Conservation (phyloP, 805 yeast genomes). For the Wickerhamiella siamensis region DNA sequence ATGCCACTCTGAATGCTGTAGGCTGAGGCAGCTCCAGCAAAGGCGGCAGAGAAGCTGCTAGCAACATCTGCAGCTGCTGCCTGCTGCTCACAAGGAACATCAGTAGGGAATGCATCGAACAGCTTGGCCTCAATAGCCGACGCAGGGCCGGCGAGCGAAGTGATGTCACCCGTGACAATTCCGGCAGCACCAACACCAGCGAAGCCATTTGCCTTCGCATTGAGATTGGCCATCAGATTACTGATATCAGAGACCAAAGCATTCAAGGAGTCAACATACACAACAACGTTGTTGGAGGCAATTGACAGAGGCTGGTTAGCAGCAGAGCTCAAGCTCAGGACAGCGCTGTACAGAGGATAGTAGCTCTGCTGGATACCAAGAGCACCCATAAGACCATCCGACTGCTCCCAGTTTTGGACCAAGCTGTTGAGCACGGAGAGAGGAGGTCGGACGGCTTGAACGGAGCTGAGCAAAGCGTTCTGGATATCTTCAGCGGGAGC, state of each 20-base stretch:
- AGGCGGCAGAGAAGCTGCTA: not conserved
- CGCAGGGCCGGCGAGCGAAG: conserved; percentile 7
- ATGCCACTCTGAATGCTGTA: not conserved
- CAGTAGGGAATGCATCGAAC: not conserved
- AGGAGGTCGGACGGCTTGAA: not conserved
- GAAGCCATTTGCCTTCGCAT: conserved; percentile 18
- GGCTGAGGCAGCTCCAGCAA: not conserved
- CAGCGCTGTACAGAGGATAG: conserved; percentile 14
- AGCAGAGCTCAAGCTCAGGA: conserved; percentile 10
- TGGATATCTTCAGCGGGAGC: not conserved
- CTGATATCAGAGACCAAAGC: conserved; percentile 11
- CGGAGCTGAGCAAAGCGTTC: not conserved
- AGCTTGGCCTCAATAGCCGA: not conserved
- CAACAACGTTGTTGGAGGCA: conserved; percentile 9
- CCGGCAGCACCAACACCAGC: conserved; percentile 12
- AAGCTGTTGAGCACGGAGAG: conserved; percentile 3
- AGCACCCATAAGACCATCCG: conserved; percentile 21
- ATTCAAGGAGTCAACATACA: conserved; percentile 5
- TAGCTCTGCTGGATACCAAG: conserved; percentile 19
- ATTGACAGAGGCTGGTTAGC: conserved; percentile 6
- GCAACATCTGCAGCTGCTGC: not conserved
- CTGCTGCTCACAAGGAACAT: not conserved
- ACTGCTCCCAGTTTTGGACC: conserved; percentile 10
- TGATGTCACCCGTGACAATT: conserved; percentile 18
- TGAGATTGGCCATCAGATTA: conserved; percentile 15